A percentile compares a stretch with the other conserved stretches of the same genome.
Evolutionary conservation across 139 green algal genomes (phyloP).

Genomic region (Chlorella sp.): DNA sequence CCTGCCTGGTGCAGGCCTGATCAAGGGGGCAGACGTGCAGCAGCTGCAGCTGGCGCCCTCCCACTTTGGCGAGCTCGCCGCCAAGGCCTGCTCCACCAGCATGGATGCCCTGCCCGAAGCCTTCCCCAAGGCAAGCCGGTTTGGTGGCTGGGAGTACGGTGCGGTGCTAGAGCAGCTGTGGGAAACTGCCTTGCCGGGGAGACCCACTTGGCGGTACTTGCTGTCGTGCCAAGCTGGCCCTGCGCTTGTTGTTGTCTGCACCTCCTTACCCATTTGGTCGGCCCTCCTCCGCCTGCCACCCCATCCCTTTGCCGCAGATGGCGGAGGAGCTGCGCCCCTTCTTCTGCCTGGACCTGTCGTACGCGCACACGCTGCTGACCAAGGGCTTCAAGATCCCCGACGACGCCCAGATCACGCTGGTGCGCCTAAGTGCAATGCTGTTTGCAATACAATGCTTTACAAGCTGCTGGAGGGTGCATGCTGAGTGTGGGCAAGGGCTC

Average conservation of each 20-base stretch:
- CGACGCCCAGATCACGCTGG: constrained; percentile 19
- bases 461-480: not conserved
- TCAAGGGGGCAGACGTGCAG: constrained; percentile 45
- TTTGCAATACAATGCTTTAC: not conserved
- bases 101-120: constrained; percentile 6
- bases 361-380: constrained; percentile 84
- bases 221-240: too few species aligned
- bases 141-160: too few species aligned
- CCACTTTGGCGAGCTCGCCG: constrained; percentile 55
- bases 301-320: not conserved
- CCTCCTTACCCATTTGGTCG: too few species aligned
- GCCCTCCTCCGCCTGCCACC: too few species aligned
- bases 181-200: too few species aligned
- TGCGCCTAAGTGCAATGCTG: constrained; percentile 43
- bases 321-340: constrained; percentile 71
- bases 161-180: too few species aligned
- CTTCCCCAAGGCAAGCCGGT: constrained; percentile 34
- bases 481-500: not conserved
- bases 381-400: constrained; percentile 80
- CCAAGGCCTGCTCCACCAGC: constrained; percentile 52
- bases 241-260: too few species aligned
- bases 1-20: constrained; percentile 30
- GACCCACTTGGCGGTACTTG: too few species aligned
- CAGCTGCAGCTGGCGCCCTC: constrained; percentile 40
- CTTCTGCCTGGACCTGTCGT: constrained; percentile 95